A percentile compares a stretch with the other conserved stretches of the same genome.
Evolutionary conservation across 169 alveolate genomes (phyloP).

Genomic region (Eimeria brunetti): DNA sequence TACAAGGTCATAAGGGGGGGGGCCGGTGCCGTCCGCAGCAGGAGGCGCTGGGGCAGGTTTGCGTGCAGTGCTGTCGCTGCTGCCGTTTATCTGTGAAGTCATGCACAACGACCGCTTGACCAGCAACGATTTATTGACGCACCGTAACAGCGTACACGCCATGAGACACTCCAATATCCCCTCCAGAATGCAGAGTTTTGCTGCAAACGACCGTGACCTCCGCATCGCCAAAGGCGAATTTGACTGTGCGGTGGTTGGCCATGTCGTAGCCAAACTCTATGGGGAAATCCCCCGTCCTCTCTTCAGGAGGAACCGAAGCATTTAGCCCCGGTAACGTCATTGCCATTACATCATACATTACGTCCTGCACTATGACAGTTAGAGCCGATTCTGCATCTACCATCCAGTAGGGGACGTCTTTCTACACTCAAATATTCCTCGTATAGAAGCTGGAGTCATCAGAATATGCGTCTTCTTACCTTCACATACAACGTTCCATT

Average conservation of each 20-base stretch:
- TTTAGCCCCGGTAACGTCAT: background rate
- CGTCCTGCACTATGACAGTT: slow-evolving; percentile 19
- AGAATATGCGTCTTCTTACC: background rate
- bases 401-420: slow-evolving; percentile 42
- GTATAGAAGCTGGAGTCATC: background rate
- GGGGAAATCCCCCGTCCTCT: background rate
- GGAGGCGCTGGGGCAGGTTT: slow-evolving; percentile 14
- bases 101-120: background rate
- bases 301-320: background rate
- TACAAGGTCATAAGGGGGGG: background rate
- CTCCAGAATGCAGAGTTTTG: slow-evolving; percentile 33
- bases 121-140: background rate
- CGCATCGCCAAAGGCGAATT: slow-evolving; percentile 33
- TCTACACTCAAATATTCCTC: background rate
- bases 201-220: background rate
- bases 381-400: slow-evolving; percentile 63
- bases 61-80: slow-evolving; percentile 5
- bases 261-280: slow-evolving; percentile 41
- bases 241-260: slow-evolving; percentile 19
- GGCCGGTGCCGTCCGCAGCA: background rate
- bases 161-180: slow-evolving; percentile 55
- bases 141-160: slow-evolving; percentile 28
- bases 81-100: slow-evolving; percentile 11
- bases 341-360: slow-evolving; percentile 41
- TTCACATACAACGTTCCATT: slow-evolving; percentile 33